These are phyloP conservation scores for Microcyclospora tardicrescens DNA, from an alignment of 2,329 filamentous ascomycete genomes.

Conservation along the genomic window DNA sequence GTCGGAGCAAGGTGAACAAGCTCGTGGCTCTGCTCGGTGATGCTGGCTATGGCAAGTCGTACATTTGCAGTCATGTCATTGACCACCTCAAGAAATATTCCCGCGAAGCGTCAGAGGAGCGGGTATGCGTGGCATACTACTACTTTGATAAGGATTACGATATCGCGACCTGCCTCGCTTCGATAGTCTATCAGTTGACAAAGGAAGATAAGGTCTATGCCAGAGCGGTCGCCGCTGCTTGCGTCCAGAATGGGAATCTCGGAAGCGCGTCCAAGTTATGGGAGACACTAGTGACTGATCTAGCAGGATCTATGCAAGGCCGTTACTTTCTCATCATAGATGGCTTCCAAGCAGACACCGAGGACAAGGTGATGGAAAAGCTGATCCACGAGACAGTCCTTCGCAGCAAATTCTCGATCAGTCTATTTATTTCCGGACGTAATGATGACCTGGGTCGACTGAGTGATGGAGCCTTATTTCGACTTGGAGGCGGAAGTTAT, in stretches of 20 bases:
- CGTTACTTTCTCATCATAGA: slow-evolving; percentile 1
- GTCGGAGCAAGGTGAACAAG: not conserved
- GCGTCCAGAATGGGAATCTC: not conserved
- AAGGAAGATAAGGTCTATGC: not conserved
- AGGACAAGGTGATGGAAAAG: not conserved
- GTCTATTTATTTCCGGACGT: not conserved
- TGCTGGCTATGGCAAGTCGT: not conserved
- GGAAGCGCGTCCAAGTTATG: slow-evolving; percentile 1
- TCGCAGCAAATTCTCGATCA: not conserved
- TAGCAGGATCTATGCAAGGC: not conserved
- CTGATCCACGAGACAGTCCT: not conserved
- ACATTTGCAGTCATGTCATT: slow-evolving; percentile 1
- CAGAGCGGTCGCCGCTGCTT: not conserved
- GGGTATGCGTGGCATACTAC: slow-evolving; percentile 1
- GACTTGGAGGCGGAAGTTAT: not conserved
- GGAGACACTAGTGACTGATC: not conserved
- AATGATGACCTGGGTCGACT: not conserved
- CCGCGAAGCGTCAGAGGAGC: not conserved
- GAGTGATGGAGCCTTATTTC: not conserved
- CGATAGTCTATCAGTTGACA: slow-evolving; percentile 1
- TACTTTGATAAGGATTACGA: slow-evolving; percentile 1
- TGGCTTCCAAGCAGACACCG: slow-evolving; percentile 1
- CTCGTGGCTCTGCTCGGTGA: not conserved
- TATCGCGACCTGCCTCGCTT: not conserved
- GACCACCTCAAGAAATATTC: not conserved